A percentile compares a stretch with the other conserved stretches of the same genome.
These are phyloP conservation scores for Domatiomyces globalis DNA, from an alignment of 2,329 filamentous ascomycete species.

Conservation along the genomic window DNA sequence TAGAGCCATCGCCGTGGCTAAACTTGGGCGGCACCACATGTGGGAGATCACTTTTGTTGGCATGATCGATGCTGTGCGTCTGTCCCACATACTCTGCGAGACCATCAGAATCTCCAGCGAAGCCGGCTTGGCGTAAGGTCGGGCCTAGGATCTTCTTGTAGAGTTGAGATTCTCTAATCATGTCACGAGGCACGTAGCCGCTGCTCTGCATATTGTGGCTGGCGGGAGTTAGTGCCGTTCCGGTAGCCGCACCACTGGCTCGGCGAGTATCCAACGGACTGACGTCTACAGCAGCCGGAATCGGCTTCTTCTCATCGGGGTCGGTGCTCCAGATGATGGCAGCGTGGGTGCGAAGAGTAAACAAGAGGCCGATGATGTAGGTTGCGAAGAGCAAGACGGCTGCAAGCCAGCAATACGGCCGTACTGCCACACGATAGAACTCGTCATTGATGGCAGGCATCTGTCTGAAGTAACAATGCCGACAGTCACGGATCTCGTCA, in stretches of 20 bases:
- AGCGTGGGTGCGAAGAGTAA: conserved; percentile 88
- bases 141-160: conserved; percentile 91
- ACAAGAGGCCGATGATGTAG: conserved; percentile 86
- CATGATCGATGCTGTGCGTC: conserved; percentile 32
- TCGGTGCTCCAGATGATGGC: conserved; percentile 94
- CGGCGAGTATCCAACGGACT: conserved; percentile 25
- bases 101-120: conserved; percentile 40
- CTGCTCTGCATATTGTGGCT: conserved; percentile 12
- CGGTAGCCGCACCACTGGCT: conserved; percentile 20
- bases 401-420: conserved; percentile 84
- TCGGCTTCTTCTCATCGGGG: conserved; percentile 57
- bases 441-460: conserved; percentile 66
- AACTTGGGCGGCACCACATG: conserved; percentile 64
- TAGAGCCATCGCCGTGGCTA: conserved; percentile 30
- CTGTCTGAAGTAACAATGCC: conserved; percentile 88
- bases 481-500: conserved; percentile 53
- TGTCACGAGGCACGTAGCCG: conserved; percentile 39
- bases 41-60: conserved; percentile 25
- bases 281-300: conserved; percentile 32
- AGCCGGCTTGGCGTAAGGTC: conserved; percentile 68
- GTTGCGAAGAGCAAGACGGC: conserved; percentile 77
- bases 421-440: conserved; percentile 82
- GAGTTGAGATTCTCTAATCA: conserved; percentile 74
- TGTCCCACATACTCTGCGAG: conserved; percentile 16
- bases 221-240: conserved; percentile 5